phyloP scores from a whole-genome alignment of 2,329 filamentous ascomycete species.

The Parastagonospora nodorum region DNA sequence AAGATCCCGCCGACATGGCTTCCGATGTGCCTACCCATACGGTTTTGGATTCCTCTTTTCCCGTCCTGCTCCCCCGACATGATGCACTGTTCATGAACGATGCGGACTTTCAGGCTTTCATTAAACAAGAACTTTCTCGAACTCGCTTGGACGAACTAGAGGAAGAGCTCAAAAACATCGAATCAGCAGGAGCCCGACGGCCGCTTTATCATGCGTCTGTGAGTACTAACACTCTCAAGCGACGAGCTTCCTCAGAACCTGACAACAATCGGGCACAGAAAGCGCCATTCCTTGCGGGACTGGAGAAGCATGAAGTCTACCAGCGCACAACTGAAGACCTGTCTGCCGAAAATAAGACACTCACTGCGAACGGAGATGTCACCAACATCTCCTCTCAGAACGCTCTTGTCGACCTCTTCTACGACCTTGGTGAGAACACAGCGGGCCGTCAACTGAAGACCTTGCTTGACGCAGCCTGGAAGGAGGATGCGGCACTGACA shows the following conservation, averaged over 20 bases:
- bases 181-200: background rate
- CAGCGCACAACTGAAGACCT: constrained; percentile 14
- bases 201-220: background rate
- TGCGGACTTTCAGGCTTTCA: constrained; percentile 18
- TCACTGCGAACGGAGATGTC: constrained; percentile 60
- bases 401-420: constrained; percentile 60
- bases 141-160: background rate
- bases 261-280: constrained; percentile 16
- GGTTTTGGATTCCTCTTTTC: constrained; percentile 26
- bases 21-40: constrained; percentile 13
- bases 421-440: constrained; percentile 54
- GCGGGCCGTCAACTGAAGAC: constrained; percentile 45
- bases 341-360: constrained; percentile 50
- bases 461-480: constrained; percentile 58
- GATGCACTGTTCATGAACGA: constrained; percentile 23
- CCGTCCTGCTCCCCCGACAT: constrained; percentile 27
- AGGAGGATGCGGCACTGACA: constrained; percentile 53
- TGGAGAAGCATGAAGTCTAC: constrained; percentile 22
- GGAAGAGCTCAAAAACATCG: constrained; percentile 5
- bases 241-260: constrained; percentile 11
- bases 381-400: constrained; percentile 55
- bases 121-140: constrained; percentile 13
- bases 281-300: constrained; percentile 24
- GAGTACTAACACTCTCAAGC: constrained; percentile 14
- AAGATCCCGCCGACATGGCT: constrained; percentile 4